A percentile compares a stretch with the other conserved stretches of the same genome.
Conservation (phyloP, 2,329 filamentous ascomycete species). For the Penicillium palitans region DNA sequence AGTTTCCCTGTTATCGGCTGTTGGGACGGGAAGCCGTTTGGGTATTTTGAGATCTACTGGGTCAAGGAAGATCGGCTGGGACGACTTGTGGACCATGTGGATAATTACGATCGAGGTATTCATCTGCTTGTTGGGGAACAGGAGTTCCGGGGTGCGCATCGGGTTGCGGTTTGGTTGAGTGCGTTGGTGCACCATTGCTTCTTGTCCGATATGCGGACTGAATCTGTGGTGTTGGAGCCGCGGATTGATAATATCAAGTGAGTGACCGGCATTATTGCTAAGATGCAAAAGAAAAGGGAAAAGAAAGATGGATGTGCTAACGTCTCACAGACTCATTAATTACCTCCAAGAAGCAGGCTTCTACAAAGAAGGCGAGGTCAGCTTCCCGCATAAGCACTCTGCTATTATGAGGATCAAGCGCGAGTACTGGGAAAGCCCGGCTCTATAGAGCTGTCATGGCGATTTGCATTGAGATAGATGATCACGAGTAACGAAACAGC, state of each 20-base stretch:
- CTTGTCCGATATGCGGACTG: slow-evolving; percentile 74
- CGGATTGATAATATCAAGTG: slow-evolving; percentile 88
- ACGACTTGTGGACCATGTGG: slow-evolving; percentile 63
- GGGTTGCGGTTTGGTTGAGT: slow-evolving; percentile 77
- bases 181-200: slow-evolving; percentile 86
- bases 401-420: slow-evolving; percentile 79
- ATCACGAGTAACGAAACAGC: slow-evolving; percentile 20
- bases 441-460: slow-evolving; percentile 44
- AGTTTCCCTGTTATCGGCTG: slow-evolving; percentile 89
- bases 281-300: background rate
- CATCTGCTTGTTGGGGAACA: slow-evolving; percentile 91
- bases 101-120: slow-evolving; percentile 83
- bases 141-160: slow-evolving; percentile 77
- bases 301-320: slow-evolving; percentile 14
- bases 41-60: slow-evolving; percentile 98
- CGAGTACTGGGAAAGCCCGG: slow-evolving; percentile 76
- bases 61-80: slow-evolving; percentile 87
- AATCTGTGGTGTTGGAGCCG: slow-evolving; percentile 82
- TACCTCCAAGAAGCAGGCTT: slow-evolving; percentile 77
- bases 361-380: slow-evolving; percentile 79
- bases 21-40: slow-evolving; percentile 94
- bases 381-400: slow-evolving; percentile 88
- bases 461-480: slow-evolving; percentile 3
- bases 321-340: slow-evolving; percentile 58
- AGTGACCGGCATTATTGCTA: slow-evolving; percentile 34